Evolutionary conservation across 163 green algal species (phyloP).

Genomic region (Chlamydomonas reinhardtii): DNA sequence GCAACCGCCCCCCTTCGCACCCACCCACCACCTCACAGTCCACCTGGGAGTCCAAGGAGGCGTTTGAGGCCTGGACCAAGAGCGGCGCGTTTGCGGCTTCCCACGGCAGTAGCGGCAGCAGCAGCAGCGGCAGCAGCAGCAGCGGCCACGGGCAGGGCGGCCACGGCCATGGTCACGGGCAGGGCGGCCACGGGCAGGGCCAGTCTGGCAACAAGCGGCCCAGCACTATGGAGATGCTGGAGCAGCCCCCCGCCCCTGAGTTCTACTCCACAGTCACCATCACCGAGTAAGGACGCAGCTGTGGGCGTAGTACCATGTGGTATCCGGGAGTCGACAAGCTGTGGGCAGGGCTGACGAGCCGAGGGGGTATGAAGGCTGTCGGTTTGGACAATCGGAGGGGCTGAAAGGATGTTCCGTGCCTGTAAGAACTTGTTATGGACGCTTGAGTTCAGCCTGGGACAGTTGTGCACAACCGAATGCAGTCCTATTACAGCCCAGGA

Average conservation of each 20-base stretch:
- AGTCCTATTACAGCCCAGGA: too few species aligned
- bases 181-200: too few species aligned
- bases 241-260: slow-evolving; percentile 52
- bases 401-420: too few species aligned
- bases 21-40: neutral
- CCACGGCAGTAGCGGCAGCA: slow-evolving; percentile 3
- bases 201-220: slow-evolving; percentile 28
- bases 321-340: too few species aligned
- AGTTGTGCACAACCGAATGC: too few species aligned
- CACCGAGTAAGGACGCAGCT: slow-evolving; percentile 32
- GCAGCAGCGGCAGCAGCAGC: neutral
- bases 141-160: neutral
- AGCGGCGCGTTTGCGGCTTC: neutral
- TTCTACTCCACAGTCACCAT: slow-evolving; percentile 52
- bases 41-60: slow-evolving; percentile 31
- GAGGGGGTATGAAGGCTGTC: too few species aligned
- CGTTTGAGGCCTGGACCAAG: slow-evolving; percentile 30
- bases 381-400: too few species aligned
- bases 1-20: neutral
- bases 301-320: too few species aligned
- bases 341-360: too few species aligned
- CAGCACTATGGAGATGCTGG: slow-evolving; percentile 53
- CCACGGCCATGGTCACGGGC: too few species aligned
- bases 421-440: too few species aligned
- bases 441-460: too few species aligned